Percentiles rank a stretch among this genome's conserved stretches.
Conservation (phyloP, 257 asterid species). For the Solanum dulcamara region DNA sequence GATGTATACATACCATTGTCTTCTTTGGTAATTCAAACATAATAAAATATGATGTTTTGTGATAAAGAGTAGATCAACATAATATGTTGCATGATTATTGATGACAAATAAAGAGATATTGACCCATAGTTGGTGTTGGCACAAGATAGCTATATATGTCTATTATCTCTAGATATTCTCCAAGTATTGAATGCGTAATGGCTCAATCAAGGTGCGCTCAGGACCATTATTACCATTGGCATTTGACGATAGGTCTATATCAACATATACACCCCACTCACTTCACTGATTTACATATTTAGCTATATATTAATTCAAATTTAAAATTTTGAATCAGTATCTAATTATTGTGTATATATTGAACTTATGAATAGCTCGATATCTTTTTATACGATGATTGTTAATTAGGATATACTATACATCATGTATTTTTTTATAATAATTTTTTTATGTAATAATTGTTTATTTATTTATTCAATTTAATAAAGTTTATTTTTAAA, state of each 20-base stretch:
- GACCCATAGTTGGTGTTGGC: neutral
- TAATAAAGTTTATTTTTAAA: neutral
- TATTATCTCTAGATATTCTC: neutral
- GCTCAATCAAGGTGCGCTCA: slow-evolving; percentile 4
- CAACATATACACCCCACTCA: neutral
- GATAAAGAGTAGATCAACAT: neutral
- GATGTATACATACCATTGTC: neutral
- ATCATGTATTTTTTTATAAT: too few species aligned
- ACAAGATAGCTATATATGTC: slow-evolving; percentile 10
- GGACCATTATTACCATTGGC: neutral
- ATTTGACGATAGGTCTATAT: neutral
- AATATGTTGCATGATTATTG: neutral
- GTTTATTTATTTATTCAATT: neutral
- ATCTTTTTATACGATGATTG: neutral
- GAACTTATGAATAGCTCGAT: neutral
- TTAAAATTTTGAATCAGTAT: neutral
- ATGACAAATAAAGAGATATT: neutral
- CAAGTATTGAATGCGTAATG: slow-evolving; percentile 13
- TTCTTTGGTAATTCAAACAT: neutral
- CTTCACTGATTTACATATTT: neutral
- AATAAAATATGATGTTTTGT: neutral
- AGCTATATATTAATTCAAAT: too few species aligned
- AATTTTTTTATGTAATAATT: too few species aligned
- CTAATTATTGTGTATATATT: neutral
- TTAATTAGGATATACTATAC: too few species aligned